Conservation (phyloP, 768 basidiomycete species). For the Rubroboletus pulcherrimus region DNA sequence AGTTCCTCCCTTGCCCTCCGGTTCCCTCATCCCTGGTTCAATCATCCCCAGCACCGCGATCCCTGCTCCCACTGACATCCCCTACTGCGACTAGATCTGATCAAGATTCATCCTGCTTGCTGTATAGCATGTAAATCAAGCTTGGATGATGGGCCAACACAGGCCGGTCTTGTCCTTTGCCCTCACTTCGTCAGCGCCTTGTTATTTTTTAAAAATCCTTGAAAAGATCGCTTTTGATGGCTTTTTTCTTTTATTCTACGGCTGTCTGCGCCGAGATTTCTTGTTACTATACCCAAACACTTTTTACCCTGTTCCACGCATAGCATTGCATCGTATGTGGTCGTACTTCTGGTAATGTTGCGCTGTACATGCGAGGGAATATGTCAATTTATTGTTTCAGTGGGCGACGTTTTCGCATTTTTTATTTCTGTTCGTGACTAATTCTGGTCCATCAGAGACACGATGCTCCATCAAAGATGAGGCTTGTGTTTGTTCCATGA, state of each 20-base stretch:
- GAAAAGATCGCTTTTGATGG: constrained; percentile 1
- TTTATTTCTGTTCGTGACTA: too few relatives aligned
- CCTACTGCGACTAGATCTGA: constrained; percentile 46
- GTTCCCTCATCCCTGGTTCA: constrained; percentile 19
- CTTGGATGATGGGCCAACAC: constrained; percentile 15
- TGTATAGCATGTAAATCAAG: neutral
- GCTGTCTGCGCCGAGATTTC: neutral
- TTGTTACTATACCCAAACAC: constrained; percentile 25
- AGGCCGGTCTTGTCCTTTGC: constrained; percentile 28
- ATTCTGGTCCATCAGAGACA: too few relatives aligned
- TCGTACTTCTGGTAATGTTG: constrained; percentile 25
- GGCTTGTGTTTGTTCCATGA: too few relatives aligned
- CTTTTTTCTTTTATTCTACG: neutral
- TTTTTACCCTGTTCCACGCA: constrained; percentile 2
- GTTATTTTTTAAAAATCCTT: neutral
- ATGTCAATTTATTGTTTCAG: constrained; percentile 12
- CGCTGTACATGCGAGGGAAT: constrained; percentile 23
- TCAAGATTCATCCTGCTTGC: neutral
- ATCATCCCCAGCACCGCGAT: constrained; percentile 33
- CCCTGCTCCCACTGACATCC: constrained; percentile 33
- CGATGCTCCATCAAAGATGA: too few relatives aligned
- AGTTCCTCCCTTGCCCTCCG: constrained; percentile 44
- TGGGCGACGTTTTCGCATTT: neutral
- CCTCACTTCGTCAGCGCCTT: neutral
- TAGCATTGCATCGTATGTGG: constrained; percentile 20